Evolutionary conservation across 1,284 basidiomycete genomes (phyloP), one percentile per base, ranked within the genome.

Genomic region (Ganoderma lucidum): DNA sequence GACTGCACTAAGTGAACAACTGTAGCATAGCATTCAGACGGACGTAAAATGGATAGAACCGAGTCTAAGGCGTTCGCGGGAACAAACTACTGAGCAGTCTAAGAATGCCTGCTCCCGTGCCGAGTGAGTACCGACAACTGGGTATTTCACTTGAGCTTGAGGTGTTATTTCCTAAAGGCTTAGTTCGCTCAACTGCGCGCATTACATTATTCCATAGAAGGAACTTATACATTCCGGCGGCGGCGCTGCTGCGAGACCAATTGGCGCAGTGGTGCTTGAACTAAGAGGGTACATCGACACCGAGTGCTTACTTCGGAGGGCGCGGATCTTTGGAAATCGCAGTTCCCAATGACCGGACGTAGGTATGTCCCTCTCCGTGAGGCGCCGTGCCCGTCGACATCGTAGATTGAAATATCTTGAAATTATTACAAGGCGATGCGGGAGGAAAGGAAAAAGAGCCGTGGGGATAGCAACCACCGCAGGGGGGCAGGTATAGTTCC

Each of bases 361-460:
- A 65, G 59, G 14, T 8, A 35, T 35, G 35, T 42, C 19, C 56
- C 48, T 53, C 23, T 4, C 23, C 44, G 58, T 60, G 45, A 30
- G 44, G 60, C 48, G 30, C 64, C 35, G 56, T 45, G 55, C 32
- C 30, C 9, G 59, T 61, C 23, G 60, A 51, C 44, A 60, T 37
- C 58, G 44, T 58, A 37, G 64, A 48, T 39, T 32, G 60, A 45
- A 59, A 60, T 58, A 60, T 60, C 10, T 35, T 55, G 41, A 39
- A 60, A 23, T 23, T 23, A 23, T 60, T 61, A 62, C 59, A 53
- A 56, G 59, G 56, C 42, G 59, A 39, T 23, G 48, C 39, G 41
- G 19, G 48, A 30, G 17, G 42, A 28, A 41, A 2, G 42, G 23
- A 45, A 8, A 35, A n/a, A 17, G 15, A n/a, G 44, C 58, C 32